These are phyloP conservation scores for Cutaneotrichosporon dermatis DNA, from an alignment of 1,284 basidiomycete species.

Conservation along the genomic window DNA sequence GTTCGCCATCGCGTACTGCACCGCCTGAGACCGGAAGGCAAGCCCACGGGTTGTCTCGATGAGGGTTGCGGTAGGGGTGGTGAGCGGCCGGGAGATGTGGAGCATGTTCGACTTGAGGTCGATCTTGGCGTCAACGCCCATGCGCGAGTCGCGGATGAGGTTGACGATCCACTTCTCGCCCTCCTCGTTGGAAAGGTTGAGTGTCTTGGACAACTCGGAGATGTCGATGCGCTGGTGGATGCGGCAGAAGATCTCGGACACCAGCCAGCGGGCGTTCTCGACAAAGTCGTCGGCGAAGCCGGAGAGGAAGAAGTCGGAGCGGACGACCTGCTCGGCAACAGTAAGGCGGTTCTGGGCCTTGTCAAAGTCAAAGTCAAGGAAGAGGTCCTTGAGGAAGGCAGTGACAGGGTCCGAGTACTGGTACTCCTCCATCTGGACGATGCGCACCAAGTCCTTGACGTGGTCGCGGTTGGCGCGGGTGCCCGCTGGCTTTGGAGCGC, in stretches of 20 bases:
- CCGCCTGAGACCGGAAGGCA: constrained; percentile 82
- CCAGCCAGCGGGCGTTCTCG: constrained; percentile 90
- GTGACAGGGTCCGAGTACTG: constrained; percentile 94
- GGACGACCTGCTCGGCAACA: constrained; percentile 76
- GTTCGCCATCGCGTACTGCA: constrained; percentile 70
- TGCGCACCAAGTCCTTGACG: constrained; percentile 80
- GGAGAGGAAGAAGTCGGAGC: constrained; percentile 88
- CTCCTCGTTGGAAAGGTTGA: constrained; percentile 87
- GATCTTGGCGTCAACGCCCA: constrained; percentile 94
- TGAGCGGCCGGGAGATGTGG: constrained; percentile 83
- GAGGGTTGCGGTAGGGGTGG: constrained; percentile 87
- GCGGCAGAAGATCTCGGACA: constrained; percentile 95
- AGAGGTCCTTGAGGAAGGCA: constrained; percentile 86
- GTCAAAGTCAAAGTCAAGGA: constrained; percentile 87
- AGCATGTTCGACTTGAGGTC: constrained; percentile 84
- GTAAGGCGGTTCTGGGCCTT: constrained; percentile 78
- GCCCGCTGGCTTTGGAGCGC: constrained; percentile 51
- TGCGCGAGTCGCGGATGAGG: constrained; percentile 91
- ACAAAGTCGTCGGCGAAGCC: constrained; percentile 89
- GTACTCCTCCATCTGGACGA: constrained; percentile 88
- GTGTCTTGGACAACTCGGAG: constrained; percentile 82
- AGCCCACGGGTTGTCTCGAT: constrained; percentile 95
- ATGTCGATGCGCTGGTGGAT: constrained; percentile 97
- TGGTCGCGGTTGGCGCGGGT: constrained; percentile 63
- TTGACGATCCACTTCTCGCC: constrained; percentile 99